Conservation (phyloP, 345 rosid species). For the Hibiscus mutabilis region DNA sequence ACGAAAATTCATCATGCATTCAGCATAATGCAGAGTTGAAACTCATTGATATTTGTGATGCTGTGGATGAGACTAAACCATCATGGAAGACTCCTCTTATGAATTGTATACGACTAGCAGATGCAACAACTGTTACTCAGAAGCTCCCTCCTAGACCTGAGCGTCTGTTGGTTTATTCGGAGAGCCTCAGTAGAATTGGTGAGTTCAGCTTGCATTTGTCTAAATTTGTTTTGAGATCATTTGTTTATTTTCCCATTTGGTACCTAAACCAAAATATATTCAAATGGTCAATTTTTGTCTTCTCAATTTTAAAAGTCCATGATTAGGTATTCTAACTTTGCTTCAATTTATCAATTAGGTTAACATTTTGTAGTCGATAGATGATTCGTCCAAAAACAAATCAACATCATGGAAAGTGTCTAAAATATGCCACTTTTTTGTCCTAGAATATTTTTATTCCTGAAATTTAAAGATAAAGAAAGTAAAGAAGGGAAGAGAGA, state of each 20-base stretch:
- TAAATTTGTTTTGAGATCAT: not conserved
- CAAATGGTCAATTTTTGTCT: not conserved
- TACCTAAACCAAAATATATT: not conserved
- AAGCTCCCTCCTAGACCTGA: conserved; percentile 59
- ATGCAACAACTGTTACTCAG: conserved; percentile 21
- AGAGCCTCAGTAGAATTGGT: conserved; percentile 58
- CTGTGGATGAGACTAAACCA: conserved; percentile 43
- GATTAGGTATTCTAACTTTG: not conserved
- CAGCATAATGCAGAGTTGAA: conserved; percentile 49
- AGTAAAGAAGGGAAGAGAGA: too few species aligned
- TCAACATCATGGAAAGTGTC: too few species aligned
- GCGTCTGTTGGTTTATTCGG: conserved; percentile 58
- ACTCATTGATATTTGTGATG: conserved; percentile 52
- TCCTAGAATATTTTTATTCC: too few species aligned
- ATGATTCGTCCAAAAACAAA: too few species aligned
- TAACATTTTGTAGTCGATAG: too few species aligned
- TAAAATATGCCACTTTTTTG: too few species aligned
- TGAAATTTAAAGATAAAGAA: too few species aligned
- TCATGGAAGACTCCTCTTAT: conserved; percentile 73
- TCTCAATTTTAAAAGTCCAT: not conserved
- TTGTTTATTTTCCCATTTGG: not conserved
- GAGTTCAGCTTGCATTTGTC: conserved; percentile 8
- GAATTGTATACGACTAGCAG: conserved; percentile 47
- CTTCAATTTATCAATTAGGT: too few species aligned
- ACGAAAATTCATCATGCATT: conserved; percentile 54